Evolutionary conservation across 2,329 filamentous ascomycete genomes (phyloP), one percentile per base, ranked within the genome.

Genomic region (Clarireedia paspali): DNA sequence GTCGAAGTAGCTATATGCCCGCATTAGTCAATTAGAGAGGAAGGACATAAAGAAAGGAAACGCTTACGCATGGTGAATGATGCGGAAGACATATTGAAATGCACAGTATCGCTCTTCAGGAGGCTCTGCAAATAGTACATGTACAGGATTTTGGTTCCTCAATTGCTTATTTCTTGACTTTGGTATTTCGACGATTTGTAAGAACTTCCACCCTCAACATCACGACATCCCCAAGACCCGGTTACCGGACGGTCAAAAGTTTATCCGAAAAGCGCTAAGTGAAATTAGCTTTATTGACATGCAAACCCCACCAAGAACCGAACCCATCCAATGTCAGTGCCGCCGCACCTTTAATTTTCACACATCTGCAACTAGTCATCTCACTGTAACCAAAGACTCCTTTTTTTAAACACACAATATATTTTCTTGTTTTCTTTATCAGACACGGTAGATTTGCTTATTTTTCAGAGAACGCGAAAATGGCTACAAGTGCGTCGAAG

Each of bases 401-500:
- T 36, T 38, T 51, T 26, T 20, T 17, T 38, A 48, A 49, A 59
- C 12, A 42, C 39, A 14, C 23, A 36, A 12, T 55, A 50, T 39
- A 27, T 48, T 52, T 44, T 26, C 40, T 20, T 20, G 12, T 52
- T 30, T 38, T 26, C 15, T 14, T 48, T 49, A 24, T 20, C 17
- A 57, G 62, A 65, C 62, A 57, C 70, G 70, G 67, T 66, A 68
- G 67, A 69, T 70, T 45, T 51, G 34, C 30, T 36, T 42, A 47
- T 3, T 39, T 12, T 44, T 5, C 45, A 27, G 36, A 17, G n/a
- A 10, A 27, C 23, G 12, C 38, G 51, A 44, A 49, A 58, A 84
- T 80, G 80, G 74, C 77, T 66, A 9, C 30, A 34, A 68, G 74
- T 66, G 71, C 74, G 27, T 69, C 72, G 56, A 91, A 88, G 71